Conservation (phyloP, 2,329 filamentous ascomycete genomes). For the Diplocarpon rosae region DNA sequence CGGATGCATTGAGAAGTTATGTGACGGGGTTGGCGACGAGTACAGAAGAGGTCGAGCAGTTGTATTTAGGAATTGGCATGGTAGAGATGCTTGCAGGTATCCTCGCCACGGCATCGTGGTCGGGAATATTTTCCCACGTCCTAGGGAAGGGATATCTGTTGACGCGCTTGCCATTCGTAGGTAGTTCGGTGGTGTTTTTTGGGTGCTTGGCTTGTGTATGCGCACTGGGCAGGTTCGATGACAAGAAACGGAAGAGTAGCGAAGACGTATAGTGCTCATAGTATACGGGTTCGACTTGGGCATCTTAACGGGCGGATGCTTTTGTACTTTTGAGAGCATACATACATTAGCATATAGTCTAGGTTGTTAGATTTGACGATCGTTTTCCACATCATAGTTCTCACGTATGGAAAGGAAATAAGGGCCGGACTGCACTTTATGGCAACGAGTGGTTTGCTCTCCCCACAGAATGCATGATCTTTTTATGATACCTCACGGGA, state of each 20-base stretch:
- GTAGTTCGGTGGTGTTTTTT: constrained; percentile 2
- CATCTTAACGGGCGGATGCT: neutral
- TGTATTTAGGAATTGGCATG: constrained; percentile 16
- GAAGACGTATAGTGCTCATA: neutral
- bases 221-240: constrained; percentile 6
- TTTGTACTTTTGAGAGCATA: neutral
- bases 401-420: no score
- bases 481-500: no score
- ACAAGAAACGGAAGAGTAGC: neutral
- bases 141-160: constrained; percentile 8
- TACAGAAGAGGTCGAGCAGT: constrained; percentile 9
- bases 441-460: no score
- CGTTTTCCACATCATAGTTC: no score
- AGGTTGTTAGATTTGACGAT: no score
- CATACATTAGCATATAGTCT: no score
- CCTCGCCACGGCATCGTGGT: constrained; percentile 10
- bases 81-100: constrained; percentile 11
- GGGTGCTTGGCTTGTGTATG: constrained; percentile 3
- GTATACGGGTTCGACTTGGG: neutral
- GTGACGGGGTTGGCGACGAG: constrained; percentile 7
- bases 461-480: no score
- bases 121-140: constrained; percentile 5
- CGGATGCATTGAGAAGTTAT: constrained; percentile 11
- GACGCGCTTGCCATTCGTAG: constrained; percentile 7
- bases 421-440: no score